phyloP scores from a whole-genome alignment of 2,329 filamentous ascomycete genomes.

The Epichloe coenophiala region DNA sequence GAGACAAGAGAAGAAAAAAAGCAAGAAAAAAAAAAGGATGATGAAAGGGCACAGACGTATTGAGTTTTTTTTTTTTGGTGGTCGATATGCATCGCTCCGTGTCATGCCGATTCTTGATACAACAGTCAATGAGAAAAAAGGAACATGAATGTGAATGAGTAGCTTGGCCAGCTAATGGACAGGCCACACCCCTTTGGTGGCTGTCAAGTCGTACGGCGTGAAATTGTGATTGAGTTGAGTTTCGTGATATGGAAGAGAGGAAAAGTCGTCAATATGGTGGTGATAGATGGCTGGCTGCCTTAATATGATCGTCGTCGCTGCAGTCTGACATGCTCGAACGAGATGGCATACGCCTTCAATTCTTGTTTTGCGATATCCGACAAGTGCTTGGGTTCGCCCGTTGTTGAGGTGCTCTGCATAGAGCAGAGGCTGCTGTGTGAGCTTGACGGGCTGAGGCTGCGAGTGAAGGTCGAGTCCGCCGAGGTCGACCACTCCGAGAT shows the following conservation, averaged over 20 bases:
- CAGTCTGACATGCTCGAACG: slow-evolving; percentile 68
- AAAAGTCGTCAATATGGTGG: not conserved
- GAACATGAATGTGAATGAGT: slow-evolving; percentile 4
- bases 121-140: slow-evolving; percentile 16
- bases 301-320: slow-evolving; percentile 46
- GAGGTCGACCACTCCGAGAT: slow-evolving; percentile 9
- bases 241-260: not conserved
- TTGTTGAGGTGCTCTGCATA: slow-evolving; percentile 48
- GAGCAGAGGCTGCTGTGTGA: slow-evolving; percentile 78
- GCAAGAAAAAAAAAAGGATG: slow-evolving; percentile 10
- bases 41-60: not conserved
- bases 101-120: slow-evolving; percentile 33
- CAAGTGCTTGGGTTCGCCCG: slow-evolving; percentile 41
- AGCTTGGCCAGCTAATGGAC: not conserved
- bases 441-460: slow-evolving; percentile 54
- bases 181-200: not conserved
- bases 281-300: not conserved
- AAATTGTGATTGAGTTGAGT: slow-evolving; percentile 3
- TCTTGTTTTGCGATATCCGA: slow-evolving; percentile 69
- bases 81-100: slow-evolving; percentile 38
- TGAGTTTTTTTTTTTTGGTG: slow-evolving; percentile 2
- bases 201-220: slow-evolving; percentile 8
- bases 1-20: slow-evolving; percentile 10
- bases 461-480: slow-evolving; percentile 12
- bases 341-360: slow-evolving; percentile 72